Percentiles rank a stretch among this genome's conserved stretches.
Evolutionary conservation across 257 asterid genomes (phyloP).

Genomic region (Rubia yunnanensis): DNA sequence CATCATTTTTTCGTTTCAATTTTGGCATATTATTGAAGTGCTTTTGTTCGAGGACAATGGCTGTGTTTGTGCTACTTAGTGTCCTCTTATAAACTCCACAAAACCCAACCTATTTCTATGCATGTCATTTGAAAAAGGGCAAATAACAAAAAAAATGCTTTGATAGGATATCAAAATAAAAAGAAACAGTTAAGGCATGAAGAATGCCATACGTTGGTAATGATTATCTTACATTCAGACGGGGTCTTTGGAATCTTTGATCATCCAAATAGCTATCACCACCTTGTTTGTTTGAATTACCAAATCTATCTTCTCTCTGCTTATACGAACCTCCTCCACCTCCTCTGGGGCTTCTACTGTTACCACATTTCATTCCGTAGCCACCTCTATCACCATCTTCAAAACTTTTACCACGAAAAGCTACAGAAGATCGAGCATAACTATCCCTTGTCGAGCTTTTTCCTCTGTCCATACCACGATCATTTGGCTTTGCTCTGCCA

Average conservation of each 20-base stretch:
- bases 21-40: too few species aligned
- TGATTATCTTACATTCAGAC: conserved; percentile 57
- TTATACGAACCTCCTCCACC: conserved; percentile 35
- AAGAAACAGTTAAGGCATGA: too few species aligned
- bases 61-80: too few species aligned
- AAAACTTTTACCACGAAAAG: conserved; percentile 28
- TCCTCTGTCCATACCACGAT: conserved; percentile 14
- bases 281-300: conserved; percentile 20
- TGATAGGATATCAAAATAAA: not conserved
- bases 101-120: too few species aligned
- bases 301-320: conserved; percentile 39
- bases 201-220: not conserved
- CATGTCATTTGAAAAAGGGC: too few species aligned
- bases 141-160: not conserved
- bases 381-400: conserved; percentile 20
- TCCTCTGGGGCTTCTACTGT: conserved; percentile 17
- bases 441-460: conserved; percentile 22
- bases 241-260: conserved; percentile 46
- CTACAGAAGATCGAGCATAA: conserved; percentile 31
- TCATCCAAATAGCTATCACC: conserved; percentile 47
- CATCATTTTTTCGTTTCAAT: too few species aligned
- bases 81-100: not conserved
- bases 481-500: conserved; percentile 17
- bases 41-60: too few species aligned
- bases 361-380: conserved; percentile 15